Evolutionary conservation across 495 filamentous ascomycete species (phyloP).

Genomic region (Choiromyces venosus): DNA sequence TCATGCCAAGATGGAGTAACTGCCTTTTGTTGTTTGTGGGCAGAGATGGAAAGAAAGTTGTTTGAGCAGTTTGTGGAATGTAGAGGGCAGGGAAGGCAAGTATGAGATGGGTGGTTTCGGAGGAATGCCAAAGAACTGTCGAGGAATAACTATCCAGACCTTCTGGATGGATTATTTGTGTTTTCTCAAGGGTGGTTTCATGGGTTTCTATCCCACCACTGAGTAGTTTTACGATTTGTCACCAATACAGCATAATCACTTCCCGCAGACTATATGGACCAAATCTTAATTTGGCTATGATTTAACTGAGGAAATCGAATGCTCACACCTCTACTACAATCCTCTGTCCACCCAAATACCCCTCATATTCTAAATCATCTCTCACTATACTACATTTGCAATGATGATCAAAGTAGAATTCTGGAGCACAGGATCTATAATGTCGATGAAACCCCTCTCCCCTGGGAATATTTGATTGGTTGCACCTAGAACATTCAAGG

Average conservation of each 20-base stretch:
- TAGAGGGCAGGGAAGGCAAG: too few relatives aligned
- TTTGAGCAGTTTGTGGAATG: too few relatives aligned
- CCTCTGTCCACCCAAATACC: too few relatives aligned
- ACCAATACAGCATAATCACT: slow-evolving; percentile 14
- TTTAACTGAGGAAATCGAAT: slow-evolving; percentile 17
- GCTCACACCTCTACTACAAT: not conserved
- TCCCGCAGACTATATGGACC: slow-evolving; percentile 10
- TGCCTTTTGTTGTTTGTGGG: too few relatives aligned
- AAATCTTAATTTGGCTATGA: slow-evolving; percentile 13
- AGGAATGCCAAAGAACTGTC: too few relatives aligned
- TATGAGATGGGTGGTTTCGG: too few relatives aligned
- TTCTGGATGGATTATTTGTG: not conserved
- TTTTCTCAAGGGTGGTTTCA: slow-evolving; percentile 12
- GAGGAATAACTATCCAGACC: slow-evolving; percentile 12
- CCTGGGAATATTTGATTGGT: slow-evolving; percentile 8
- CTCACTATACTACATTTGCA: slow-evolving; percentile 4
- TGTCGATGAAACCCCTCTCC: slow-evolving; percentile 14
- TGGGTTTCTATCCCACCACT: slow-evolving; percentile 13
- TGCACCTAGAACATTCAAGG: slow-evolving; percentile 3
- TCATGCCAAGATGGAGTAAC: too few relatives aligned
- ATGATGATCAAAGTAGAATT: slow-evolving; percentile 6
- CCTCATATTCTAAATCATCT: too few relatives aligned
- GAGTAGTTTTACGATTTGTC: slow-evolving; percentile 18
- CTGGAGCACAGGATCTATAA: slow-evolving; percentile 5
- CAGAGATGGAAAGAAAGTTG: too few relatives aligned